These are phyloP conservation scores for Rhodotorula sp. DNA, from an alignment of 1,284 basidiomycete genomes.

Conservation along the genomic window DNA sequence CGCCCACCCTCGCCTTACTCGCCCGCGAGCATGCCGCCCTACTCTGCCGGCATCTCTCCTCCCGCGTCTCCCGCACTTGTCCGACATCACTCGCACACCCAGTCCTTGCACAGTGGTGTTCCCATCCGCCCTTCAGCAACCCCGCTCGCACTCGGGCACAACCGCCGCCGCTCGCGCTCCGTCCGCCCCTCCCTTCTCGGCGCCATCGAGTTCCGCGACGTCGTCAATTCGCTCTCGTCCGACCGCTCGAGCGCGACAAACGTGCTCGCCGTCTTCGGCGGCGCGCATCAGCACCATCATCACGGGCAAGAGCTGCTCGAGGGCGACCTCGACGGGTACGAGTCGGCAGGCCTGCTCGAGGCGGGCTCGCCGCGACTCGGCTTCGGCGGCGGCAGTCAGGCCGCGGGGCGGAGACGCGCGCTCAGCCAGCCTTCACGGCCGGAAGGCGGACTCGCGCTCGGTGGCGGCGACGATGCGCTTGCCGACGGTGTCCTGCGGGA, in stretches of 20 bases:
- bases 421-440: constrained; percentile 5
- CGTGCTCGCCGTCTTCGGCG: constrained; percentile 36
- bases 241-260: constrained; percentile 24
- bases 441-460: constrained; percentile 1
- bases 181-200: constrained; percentile 69
- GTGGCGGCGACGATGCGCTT: constrained; percentile 2
- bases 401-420: constrained; percentile 1
- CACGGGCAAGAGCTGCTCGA: constrained; percentile 13
- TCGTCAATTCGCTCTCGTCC: constrained; percentile 74
- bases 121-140: constrained; percentile 1
- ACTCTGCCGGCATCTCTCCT: not conserved
- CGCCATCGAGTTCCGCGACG: constrained; percentile 88
- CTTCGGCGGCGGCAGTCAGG: not conserved
- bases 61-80: not conserved
- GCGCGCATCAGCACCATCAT: constrained; percentile 20
- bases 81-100: constrained; percentile 7
- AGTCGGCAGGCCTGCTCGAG: not conserved
- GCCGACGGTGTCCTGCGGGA: constrained; percentile 3
- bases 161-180: constrained; percentile 17
- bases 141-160: constrained; percentile 9
- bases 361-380: constrained; percentile 1
- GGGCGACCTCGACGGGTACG: not conserved
- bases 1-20: constrained; percentile 15
- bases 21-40: constrained; percentile 2
- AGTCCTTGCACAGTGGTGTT: not conserved